phyloP scores from a whole-genome alignment of 495 filamentous ascomycete species.

The Daldinia concentrica region DNA sequence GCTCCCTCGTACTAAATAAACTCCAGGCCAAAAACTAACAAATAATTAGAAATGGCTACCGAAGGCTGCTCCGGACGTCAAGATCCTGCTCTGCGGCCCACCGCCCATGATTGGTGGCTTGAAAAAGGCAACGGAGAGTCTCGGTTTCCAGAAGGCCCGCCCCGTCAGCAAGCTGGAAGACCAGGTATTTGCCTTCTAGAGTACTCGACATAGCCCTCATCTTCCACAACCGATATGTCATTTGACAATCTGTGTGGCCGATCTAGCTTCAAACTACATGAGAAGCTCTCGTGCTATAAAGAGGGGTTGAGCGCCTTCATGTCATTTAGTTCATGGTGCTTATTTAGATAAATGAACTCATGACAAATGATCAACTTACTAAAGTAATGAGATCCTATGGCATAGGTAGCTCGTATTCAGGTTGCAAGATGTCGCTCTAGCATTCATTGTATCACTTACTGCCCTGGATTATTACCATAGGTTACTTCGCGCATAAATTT shows the following conservation, averaged over 20 bases:
- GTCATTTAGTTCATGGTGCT: neutral
- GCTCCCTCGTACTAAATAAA: conserved; percentile 29
- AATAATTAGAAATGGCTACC: conserved; percentile 72
- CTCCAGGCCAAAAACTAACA: conserved; percentile 16
- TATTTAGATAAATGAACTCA: neutral
- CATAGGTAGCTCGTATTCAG: conserved; percentile 2
- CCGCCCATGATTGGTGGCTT: conserved; percentile 96
- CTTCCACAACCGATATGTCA: neutral
- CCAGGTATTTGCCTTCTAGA: conserved; percentile 96
- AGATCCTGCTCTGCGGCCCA: conserved; percentile 95
- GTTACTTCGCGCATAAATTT: conserved; percentile 12
- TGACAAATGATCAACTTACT: neutral
- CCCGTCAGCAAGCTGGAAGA: conserved; percentile 97
- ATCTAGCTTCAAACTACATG: neutral
- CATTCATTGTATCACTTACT: conserved; percentile 2
- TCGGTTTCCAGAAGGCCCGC: conserved; percentile 89
- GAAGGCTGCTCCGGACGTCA: conserved; percentile 84
- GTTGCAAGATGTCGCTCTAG: conserved; percentile 2
- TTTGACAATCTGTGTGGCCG: neutral
- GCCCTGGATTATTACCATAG: conserved; percentile 2
- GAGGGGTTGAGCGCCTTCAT: neutral
- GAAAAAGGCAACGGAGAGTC: conserved; percentile 90
- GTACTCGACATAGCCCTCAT: neutral
- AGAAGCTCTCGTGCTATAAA: neutral
- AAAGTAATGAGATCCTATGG: neutral